phyloP scores from a whole-genome alignment of 768 basidiomycete genomes.

The Sarcomyxa edulis region DNA sequence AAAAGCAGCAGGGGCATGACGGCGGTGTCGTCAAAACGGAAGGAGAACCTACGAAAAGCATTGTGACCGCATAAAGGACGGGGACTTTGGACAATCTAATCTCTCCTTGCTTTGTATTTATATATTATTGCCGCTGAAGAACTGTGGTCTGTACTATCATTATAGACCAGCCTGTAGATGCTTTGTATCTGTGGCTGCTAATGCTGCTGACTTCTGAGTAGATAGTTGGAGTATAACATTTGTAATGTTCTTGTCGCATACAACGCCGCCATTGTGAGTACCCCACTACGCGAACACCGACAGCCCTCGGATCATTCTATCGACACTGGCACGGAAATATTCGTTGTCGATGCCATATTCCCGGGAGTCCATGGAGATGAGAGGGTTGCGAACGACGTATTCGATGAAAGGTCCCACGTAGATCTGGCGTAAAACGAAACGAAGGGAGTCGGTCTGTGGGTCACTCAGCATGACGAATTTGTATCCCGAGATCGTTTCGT shows the following conservation, averaged over 20 bases:
- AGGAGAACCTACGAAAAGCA: not conserved
- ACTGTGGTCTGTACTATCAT: no score
- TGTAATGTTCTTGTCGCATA: constrained; percentile 12
- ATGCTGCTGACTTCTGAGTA: no score
- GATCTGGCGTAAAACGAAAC: constrained; percentile 79
- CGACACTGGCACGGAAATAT: constrained; percentile 76
- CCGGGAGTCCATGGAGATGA: constrained; percentile 77
- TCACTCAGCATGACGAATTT: constrained; percentile 95
- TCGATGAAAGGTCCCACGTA: constrained; percentile 94
- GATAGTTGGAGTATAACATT: constrained; percentile 8
- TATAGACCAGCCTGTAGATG: no score
- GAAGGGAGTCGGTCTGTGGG: constrained; percentile 76
- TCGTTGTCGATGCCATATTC: constrained; percentile 91
- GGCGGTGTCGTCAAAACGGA: constrained; percentile 1
- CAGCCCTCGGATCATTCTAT: constrained; percentile 65
- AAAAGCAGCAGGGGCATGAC: constrained; percentile 39
- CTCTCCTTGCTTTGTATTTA: constrained; percentile 4
- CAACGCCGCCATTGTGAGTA: not conserved
- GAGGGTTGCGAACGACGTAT: constrained; percentile 89
- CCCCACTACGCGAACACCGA: constrained; percentile 34
- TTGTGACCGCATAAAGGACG: constrained; percentile 5
- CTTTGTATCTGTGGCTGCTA: no score
- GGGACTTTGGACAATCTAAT: constrained; percentile 1
- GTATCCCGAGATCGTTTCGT: constrained; percentile 88
- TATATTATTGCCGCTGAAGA: no score